Evolutionary conservation across 2,329 filamentous ascomycete genomes (phyloP).

Genomic region (Diaporthe vaccinii): DNA sequence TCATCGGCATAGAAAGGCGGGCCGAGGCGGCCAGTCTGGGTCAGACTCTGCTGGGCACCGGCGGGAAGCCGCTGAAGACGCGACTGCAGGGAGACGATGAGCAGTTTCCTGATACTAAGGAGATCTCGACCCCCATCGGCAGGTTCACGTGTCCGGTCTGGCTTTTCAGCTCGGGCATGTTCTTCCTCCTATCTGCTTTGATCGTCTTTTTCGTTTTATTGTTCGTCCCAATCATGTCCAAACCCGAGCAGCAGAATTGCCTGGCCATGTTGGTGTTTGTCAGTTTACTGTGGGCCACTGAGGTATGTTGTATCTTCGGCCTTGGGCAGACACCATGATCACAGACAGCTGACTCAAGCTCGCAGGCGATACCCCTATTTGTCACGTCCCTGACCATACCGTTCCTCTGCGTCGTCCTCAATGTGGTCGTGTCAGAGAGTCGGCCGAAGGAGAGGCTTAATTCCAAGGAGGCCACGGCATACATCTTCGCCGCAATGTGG

Average conservation of each 20-base stretch:
- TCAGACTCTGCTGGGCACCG: constrained; percentile 83
- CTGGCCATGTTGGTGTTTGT: constrained; percentile 94
- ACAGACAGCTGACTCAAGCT: constrained; percentile 6
- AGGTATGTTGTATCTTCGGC: constrained; percentile 65
- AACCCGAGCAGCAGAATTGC: constrained; percentile 94
- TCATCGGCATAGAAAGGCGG: constrained; percentile 97
- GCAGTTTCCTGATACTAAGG: constrained; percentile 71
- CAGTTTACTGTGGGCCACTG: constrained; percentile 95
- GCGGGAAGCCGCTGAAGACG: constrained; percentile 75
- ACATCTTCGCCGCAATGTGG: constrained; percentile 97
- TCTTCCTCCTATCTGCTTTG: constrained; percentile 79
- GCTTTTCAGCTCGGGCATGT: constrained; percentile 86
- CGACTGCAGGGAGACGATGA: constrained; percentile 89
- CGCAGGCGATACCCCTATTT: constrained; percentile 91
- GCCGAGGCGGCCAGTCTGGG: constrained; percentile 95
- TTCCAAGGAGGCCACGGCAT: constrained; percentile 84
- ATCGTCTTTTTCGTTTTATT: constrained; percentile 81
- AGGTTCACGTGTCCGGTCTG: constrained; percentile 82
- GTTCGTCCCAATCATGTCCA: constrained; percentile 84
- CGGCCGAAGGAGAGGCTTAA: constrained; percentile 76
- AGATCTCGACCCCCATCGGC: constrained; percentile 84
- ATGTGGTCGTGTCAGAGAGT: constrained; percentile 84
- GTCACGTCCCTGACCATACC: constrained; percentile 95
- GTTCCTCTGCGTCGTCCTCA: constrained; percentile 89
- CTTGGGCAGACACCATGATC: neutral